Conservation (phyloP, 306 rosid genomes). For the Abrus pulchellus region DNA sequence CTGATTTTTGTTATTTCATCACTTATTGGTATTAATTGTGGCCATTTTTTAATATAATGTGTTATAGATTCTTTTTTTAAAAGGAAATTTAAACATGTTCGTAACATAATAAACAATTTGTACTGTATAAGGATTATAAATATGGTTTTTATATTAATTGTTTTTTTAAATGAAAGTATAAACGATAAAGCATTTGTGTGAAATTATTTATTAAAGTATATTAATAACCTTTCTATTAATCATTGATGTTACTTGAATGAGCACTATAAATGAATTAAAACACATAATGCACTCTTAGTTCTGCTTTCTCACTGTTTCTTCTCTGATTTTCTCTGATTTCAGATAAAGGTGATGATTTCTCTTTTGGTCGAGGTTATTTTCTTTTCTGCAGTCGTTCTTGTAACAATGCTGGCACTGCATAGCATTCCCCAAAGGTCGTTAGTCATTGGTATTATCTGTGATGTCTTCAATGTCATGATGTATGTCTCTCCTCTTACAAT, state of each 20-base stretch:
- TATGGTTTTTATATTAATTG: too few species aligned
- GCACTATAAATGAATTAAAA: too few species aligned
- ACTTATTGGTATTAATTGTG: too few species aligned
- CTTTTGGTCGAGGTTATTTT: slow-evolving; percentile 46
- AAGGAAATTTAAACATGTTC: too few species aligned
- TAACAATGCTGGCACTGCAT: slow-evolving; percentile 48
- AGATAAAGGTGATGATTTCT: slow-evolving; percentile 50
- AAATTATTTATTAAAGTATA: too few species aligned
- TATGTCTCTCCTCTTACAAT: slow-evolving; percentile 70
- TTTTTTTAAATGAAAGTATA: too few species aligned
- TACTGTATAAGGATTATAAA: too few species aligned
- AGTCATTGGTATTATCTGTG: slow-evolving; percentile 72
- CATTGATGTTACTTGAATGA: too few species aligned
- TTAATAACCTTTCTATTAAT: too few species aligned
- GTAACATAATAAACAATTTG: too few species aligned
- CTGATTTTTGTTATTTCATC: background rate
- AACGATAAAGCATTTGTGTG: too few species aligned
- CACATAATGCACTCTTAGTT: background rate
- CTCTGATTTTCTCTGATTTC: slow-evolving; percentile 12
- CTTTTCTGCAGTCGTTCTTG: slow-evolving; percentile 36
- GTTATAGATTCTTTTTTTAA: too few species aligned
- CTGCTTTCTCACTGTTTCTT: background rate
- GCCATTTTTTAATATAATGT: background rate
- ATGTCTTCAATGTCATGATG: slow-evolving; percentile 73
- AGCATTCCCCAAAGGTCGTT: slow-evolving; percentile 53